Evolutionary conservation across 2,329 filamentous ascomycete genomes (phyloP), one percentile per base, ranked within the genome.

Genomic region (Acarospora socialis): DNA sequence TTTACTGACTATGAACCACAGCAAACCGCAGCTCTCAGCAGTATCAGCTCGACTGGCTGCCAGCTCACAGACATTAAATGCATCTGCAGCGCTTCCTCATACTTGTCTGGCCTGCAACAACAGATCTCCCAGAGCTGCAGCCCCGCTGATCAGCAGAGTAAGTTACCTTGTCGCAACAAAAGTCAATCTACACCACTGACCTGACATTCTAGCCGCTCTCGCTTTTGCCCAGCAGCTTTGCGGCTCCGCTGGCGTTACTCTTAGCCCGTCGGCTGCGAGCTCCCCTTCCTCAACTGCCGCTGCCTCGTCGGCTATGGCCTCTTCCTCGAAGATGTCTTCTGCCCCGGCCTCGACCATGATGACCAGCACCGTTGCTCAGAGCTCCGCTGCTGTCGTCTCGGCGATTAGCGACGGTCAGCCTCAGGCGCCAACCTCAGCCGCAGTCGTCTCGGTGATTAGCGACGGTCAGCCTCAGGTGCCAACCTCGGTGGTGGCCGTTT

Each of bases 21-120:
- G 23, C n/a, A 23, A 20, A 9, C 26, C 22, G 30, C 37, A 31
- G 20, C 21, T 17, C 7, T 28, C 20, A 31, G 37, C 18, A 23
- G 33, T 13, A 33, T 41, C 22, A 21, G 17, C 19, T n/a, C 18
- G 3, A 36, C 27, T 5, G 24, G 23, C 33, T 39, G 36, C 25
- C 10, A 6, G 3, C 10, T 28, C 28, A 32, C 20, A 4, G 33
- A 41, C 22, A 25, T 31, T 25, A 20, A 31, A 33, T 41, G 39
- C 21, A 41, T 41, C 28, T 41, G 39, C 36, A 34, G 23, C 14
- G 24, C 16, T 31, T 34, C 12, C 21, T 41, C 27, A 14, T 24
- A 2, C 25, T 19, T 10, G 19, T 32, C 17, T n/a, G n/a, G n/a
- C n/a, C n/a, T n/a, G n/a, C n/a, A n/a, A n/a, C n/a, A n/a, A n/a